phyloP scores from a whole-genome alignment of 1,284 basidiomycete genomes.

The Cutaneotrichosporon cyanovorans region DNA sequence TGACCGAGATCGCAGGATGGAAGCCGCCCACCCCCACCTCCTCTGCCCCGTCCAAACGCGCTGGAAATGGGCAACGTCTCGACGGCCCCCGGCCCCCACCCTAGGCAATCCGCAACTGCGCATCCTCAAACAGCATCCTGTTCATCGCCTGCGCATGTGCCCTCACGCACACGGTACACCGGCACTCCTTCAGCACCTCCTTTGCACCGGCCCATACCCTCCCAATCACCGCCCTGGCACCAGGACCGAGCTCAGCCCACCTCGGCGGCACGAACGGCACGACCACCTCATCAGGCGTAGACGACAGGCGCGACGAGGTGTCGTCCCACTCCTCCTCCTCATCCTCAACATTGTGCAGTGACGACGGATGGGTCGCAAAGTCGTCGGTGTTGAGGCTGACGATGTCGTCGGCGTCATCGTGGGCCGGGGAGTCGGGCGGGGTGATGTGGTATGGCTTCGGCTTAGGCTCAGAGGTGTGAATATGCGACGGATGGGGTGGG shows the following conservation, averaged over 20 bases:
- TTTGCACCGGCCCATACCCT: constrained; percentile 2
- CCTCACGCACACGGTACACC: constrained; percentile 11
- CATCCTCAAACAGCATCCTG: too few species aligned
- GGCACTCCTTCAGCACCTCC: constrained; percentile 11
- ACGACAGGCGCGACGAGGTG: not conserved
- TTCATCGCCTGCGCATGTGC: not conserved
- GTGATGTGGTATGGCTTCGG: too few species aligned
- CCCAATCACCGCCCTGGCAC: constrained; percentile 1
- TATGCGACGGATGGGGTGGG: too few species aligned
- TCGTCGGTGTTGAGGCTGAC: not conserved
- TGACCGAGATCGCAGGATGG: too few species aligned
- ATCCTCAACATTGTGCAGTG: not conserved
- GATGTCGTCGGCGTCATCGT: not conserved
- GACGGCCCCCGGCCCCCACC: too few species aligned
- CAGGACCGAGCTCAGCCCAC: constrained; percentile 3
- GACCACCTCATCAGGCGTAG: not conserved
- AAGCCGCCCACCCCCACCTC: too few species aligned
- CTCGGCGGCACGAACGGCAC: constrained; percentile 5
- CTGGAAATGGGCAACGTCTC: too few species aligned
- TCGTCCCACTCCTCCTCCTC: not conserved
- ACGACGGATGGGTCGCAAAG: not conserved
- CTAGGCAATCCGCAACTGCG: too few species aligned
- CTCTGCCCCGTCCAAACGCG: too few species aligned
- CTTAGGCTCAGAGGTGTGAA: too few species aligned
- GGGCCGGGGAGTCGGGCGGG: not conserved